Base-by-base conservation (phyloP, 495 filamentous ascomycete genomes). In the Hypoxylon fuscum region DNA sequence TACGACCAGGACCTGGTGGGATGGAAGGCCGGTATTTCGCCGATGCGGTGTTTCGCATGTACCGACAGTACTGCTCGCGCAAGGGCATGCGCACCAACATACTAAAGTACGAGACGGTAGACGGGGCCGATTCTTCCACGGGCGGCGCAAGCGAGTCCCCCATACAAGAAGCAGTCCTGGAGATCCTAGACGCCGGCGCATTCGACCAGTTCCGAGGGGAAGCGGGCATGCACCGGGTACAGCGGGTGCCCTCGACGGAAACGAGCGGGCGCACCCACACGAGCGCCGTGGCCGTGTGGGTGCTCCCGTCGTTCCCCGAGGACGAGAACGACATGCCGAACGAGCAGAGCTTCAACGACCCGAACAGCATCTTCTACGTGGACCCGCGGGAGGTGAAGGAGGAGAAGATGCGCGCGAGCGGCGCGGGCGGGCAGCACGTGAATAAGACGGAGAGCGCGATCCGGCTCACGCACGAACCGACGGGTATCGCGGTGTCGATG, bases 401-500 rank as follows among this genome's bases (percentile, higher is more conserved):
- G 7, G 96, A 98, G 68, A 89, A 90, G 64, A 96, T 98, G 93
- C 85, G 93, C 23, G 92, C 95, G 0, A 80, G 90, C 45, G 95
- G 95, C 23, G 93, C 95, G 1, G 95, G 95, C 14, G 95, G 95
- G 5, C 95, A 98, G 77, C 96, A 98, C 72, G 95, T 98, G 70
- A 98, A 98, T 74, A 97, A 90, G 62, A 98, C 95, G 1, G 96
- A 98, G 74, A 96, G 92, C 29, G 95, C 95, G 14, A 90, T 98
- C 59, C 88, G 95, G 14, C 79, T 98, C 52, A 97, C 93, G 9
- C 96, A 98, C 82, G 81, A 92, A 10, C 96, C 95, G 8, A 97
- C 93, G 0, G 87, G 86, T 31, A 91, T 85, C 6, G 84, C 90
- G 21, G 93, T 97, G 9, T 87, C 87, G 38, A 96, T 97, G 79